phyloP scores from a whole-genome alignment of 2,329 filamentous ascomycete genomes.

The Trematosphaeria pertusa region DNA sequence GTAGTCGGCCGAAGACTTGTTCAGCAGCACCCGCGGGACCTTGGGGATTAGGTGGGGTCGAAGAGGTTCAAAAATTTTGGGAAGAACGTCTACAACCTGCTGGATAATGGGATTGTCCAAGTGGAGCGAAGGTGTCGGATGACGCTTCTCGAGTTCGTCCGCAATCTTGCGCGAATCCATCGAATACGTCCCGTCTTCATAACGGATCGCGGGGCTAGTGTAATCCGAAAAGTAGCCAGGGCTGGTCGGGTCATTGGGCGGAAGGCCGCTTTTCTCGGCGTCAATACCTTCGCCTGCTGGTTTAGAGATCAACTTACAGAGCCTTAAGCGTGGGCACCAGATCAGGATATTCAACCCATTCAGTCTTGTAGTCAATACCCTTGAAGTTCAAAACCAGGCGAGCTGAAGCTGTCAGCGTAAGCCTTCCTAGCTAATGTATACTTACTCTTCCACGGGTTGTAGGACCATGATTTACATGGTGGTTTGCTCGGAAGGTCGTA shows the following conservation, averaged over 20 bases:
- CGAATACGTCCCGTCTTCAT: conserved; percentile 64
- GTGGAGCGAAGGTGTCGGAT: conserved; percentile 66
- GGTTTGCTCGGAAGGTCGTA: conserved; percentile 68
- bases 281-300: too few relatives aligned
- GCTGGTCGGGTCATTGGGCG: conserved; percentile 51
- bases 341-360: conserved; percentile 75
- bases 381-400: conserved; percentile 74
- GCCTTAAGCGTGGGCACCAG: conserved; percentile 63
- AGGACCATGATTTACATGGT: conserved; percentile 63
- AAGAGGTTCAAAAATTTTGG: conserved; percentile 26
- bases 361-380: conserved; percentile 68
- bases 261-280: conserved; percentile 55
- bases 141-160: conserved; percentile 61
- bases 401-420: conserved; percentile 50
- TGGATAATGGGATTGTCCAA: conserved; percentile 61
- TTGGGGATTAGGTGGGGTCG: conserved; percentile 45
- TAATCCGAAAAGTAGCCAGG: conserved; percentile 52
- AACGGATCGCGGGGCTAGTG: conserved; percentile 63
- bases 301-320: conserved; percentile 59
- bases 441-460: conserved; percentile 75
- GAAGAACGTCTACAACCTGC: conserved; percentile 54
- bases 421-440: background rate
- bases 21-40: conserved; percentile 62
- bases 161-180: conserved; percentile 72
- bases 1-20: conserved; percentile 59